Evolutionary conservation across 371 early-diverging fungal species (phyloP).

Genomic region (Fennellomyces sp.): DNA sequence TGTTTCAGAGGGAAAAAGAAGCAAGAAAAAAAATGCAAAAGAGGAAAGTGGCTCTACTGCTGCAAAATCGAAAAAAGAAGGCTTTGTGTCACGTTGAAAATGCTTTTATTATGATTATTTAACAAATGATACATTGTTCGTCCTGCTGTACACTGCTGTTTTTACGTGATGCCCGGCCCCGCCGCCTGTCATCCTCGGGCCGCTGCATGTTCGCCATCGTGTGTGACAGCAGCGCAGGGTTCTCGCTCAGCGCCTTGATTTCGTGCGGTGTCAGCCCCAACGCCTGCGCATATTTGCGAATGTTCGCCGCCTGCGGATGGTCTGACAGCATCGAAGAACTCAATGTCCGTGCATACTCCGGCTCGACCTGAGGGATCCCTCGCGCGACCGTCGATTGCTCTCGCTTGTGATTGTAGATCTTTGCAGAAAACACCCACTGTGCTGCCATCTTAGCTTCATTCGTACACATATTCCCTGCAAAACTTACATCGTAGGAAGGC

Average conservation of each 20-base stretch:
- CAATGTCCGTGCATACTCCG: conserved; percentile 13
- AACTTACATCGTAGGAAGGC: conserved; percentile 38
- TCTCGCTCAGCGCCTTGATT: conserved; percentile 35
- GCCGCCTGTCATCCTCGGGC: neutral
- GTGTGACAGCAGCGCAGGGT: conserved; percentile 43
- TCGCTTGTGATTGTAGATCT: conserved; percentile 27
- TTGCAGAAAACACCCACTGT: conserved; percentile 31
- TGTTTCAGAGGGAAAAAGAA: neutral
- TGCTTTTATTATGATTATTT: neutral
- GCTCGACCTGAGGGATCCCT: conserved; percentile 2
- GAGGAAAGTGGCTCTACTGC: neutral
- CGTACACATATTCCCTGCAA: neutral
- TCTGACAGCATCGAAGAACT: conserved; percentile 4
- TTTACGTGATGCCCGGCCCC: neutral
- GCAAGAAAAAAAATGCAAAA: neutral
- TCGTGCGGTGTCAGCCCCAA: conserved; percentile 47
- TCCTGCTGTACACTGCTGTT: conserved; percentile 2
- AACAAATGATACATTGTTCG: conserved; percentile 18
- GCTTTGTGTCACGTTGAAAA: neutral
- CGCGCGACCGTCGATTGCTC: neutral
- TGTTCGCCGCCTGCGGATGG: conserved; percentile 35
- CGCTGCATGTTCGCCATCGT: conserved; percentile 27
- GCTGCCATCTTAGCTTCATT: neutral
- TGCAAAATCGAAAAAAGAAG: too few relatives aligned
- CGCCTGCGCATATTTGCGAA: conserved; percentile 35